Base-by-base conservation (phyloP, 176 grass and related monocot genomes). In the Rhynchospora tenuis region DNA sequence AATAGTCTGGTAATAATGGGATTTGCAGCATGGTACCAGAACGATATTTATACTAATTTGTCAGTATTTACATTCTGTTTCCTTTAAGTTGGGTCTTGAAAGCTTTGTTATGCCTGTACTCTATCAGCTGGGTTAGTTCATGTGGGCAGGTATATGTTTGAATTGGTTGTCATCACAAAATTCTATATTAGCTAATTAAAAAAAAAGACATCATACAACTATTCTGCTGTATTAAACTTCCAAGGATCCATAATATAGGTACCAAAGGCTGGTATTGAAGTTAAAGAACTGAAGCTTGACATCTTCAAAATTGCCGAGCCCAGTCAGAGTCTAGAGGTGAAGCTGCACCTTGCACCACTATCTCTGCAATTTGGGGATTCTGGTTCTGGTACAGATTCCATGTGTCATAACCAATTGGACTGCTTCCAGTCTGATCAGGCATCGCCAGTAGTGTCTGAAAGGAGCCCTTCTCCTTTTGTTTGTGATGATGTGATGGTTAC, bases 231-330 rank as follows among this genome's bases (percentile, higher is more conserved):
- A 48, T 22, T 24, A 47, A 10, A 75, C 72, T 75, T 54, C 17
- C 24, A 45, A 79, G 78, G 76, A 9, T 23, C 26, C 59, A 87
- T 86, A 48, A 85, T 94, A 69, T 82, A 94, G 92, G 79, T 91
- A 77, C 92, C 85, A 82, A 89, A 88, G 73, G 89, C 85, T 63
- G 87, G 75, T 87, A 81, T 90, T 84, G 89, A 94, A 64, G 89
- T 94, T 61, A 94, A 94, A 84, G 92, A 94, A 83, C 56, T 94
- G 69, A 94, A 85, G 23, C 45, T 91, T 85, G 92, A 94, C 78
- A 91, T 88, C 55, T 94, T 91, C 69, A 94, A 89, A 84, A 86
- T 91, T 72, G 89, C 87, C 63, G 92, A 90, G 22, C 88, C 88
- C 81, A 89, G 84, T 81, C 90, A 89, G 83, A 91, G 81, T 89